A percentile compares a stretch with the other conserved stretches of the same genome.
phyloP scores from a whole-genome alignment of 164 flowering plant species.

The Tetracentron sinense region DNA sequence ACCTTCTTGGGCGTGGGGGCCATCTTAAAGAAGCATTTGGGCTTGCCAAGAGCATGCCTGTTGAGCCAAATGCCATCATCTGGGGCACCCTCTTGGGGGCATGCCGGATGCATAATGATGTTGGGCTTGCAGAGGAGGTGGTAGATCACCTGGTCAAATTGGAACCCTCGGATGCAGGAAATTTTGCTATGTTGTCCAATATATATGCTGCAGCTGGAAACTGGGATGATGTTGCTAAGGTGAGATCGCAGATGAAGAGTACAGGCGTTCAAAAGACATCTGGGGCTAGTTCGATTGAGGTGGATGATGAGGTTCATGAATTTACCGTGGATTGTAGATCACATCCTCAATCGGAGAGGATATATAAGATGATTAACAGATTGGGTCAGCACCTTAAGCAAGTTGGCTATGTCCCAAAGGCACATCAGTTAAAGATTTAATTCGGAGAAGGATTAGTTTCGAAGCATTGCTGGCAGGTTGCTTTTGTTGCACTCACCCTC shows the following conservation, averaged over 20 bases:
- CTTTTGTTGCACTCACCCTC: too few species aligned
- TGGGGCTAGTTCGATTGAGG: conserved; percentile 62
- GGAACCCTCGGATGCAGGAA: conserved; percentile 51
- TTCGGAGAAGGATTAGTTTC: neutral
- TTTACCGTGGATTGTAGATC: conserved; percentile 56
- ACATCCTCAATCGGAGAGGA: conserved; percentile 49
- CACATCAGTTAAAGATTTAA: conserved; percentile 7
- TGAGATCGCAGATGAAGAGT: conserved; percentile 50
- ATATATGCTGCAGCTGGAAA: conserved; percentile 66
- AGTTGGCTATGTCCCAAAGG: conserved; percentile 32
- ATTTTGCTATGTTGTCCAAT: conserved; percentile 54
- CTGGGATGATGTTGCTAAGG: conserved; percentile 56
- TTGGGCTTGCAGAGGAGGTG: conserved; percentile 53
- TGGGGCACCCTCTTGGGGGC: conserved; percentile 58
- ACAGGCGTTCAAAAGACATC: conserved; percentile 37
- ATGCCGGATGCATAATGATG: conserved; percentile 38
- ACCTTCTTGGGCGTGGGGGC: conserved; percentile 29
- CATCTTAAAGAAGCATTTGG: conserved; percentile 23
- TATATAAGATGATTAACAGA: conserved; percentile 55
- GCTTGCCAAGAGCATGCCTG: conserved; percentile 24
- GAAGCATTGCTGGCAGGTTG: too few species aligned
- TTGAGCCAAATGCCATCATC: conserved; percentile 41
- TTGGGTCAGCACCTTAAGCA: conserved; percentile 47
- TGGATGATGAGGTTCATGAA: conserved; percentile 57
- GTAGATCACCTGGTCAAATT: conserved; percentile 36